Evolutionary conservation across 176 grass and related monocot species (phyloP).

Genomic region (Oryza officinalis): DNA sequence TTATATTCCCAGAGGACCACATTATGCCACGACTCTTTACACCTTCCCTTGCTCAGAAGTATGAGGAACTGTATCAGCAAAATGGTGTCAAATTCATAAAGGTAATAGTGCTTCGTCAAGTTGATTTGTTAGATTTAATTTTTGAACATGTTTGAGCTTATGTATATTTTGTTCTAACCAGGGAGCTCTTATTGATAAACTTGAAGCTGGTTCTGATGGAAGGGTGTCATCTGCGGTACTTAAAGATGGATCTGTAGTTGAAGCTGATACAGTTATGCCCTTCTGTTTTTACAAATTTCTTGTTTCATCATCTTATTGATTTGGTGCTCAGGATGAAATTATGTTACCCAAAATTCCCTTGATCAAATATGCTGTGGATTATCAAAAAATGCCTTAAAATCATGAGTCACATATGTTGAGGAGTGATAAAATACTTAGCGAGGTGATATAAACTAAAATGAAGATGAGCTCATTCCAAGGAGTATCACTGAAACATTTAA

Average conservation of each 20-base stretch:
- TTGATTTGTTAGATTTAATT: slow-evolving; percentile 4
- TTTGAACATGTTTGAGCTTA: background rate
- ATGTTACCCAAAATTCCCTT: too few species aligned
- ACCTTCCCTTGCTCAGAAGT: slow-evolving; percentile 83
- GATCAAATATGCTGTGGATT: background rate
- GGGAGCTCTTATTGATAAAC: slow-evolving; percentile 72
- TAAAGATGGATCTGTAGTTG: slow-evolving; percentile 85
- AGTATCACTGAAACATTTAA: background rate
- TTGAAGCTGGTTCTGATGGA: slow-evolving; percentile 88
- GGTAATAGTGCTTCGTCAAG: slow-evolving; percentile 40
- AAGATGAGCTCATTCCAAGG: background rate
- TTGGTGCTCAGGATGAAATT: too few species aligned
- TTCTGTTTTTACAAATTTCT: background rate
- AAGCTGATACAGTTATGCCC: slow-evolving; percentile 73
- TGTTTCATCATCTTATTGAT: background rate
- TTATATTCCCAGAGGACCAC: slow-evolving; percentile 87
- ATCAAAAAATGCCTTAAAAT: background rate
- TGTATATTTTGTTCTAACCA: slow-evolving; percentile 29
- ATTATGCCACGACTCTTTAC: slow-evolving; percentile 98
- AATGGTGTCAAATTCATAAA: slow-evolving; percentile 84
- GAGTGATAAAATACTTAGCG: background rate
- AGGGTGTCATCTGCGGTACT: slow-evolving; percentile 75
- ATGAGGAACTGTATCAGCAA: slow-evolving; percentile 84
- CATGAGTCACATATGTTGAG: background rate
- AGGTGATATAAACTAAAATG: background rate